Conservation (phyloP, 805 yeast species). For the Metschnikowia lochheadii region DNA sequence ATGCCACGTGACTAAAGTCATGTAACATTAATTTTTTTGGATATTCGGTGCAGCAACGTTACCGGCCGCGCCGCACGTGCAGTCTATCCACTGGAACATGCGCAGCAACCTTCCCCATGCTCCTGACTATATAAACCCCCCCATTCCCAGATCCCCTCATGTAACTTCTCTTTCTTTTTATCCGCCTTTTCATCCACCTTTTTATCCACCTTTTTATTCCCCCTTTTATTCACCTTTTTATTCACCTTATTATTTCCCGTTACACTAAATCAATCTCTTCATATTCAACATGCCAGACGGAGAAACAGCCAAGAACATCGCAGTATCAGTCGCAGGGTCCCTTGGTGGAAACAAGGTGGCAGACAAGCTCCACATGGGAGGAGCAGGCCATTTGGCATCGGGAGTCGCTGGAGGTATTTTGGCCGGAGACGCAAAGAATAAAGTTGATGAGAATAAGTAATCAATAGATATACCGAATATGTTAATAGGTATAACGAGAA, state of each 20-base stretch:
- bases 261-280: no score
- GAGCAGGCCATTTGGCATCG: constrained; percentile 32
- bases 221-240: no score
- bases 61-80: not conserved
- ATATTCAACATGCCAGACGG: constrained; percentile 1
- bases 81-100: not conserved
- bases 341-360: constrained; percentile 38
- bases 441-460: constrained; percentile 19
- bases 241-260: no score
- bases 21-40: no score
- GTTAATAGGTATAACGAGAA: no score
- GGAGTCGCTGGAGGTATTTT: constrained; percentile 32
- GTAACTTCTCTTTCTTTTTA: no score
- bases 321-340: constrained; percentile 35
- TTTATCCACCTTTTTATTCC: no score
- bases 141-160: not conserved
- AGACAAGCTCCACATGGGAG: constrained; percentile 28
- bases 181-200: no score
- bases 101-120: not conserved
- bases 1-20: no score
- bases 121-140: not conserved
- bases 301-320: constrained; percentile 30
- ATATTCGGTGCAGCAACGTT: not conserved
- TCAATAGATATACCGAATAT: no score
- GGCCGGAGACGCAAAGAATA: constrained; percentile 32